These are phyloP conservation scores for Lactarius sp. DNA, from an alignment of 768 basidiomycete genomes.

Conservation along the genomic window DNA sequence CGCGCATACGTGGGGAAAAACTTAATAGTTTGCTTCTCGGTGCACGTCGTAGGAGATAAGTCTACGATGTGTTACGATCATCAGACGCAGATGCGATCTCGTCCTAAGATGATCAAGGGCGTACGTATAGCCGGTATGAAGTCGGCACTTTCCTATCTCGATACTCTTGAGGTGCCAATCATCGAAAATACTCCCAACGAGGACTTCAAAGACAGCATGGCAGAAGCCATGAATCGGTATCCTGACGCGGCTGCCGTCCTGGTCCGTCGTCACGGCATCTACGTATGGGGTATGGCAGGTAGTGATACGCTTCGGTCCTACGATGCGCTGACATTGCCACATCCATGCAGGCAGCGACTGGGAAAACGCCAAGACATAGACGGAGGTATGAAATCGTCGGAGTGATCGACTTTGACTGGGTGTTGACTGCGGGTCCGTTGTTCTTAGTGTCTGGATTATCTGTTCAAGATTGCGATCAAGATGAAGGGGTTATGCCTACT, in stretches of 20 bases:
- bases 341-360: slow-evolving; percentile 52
- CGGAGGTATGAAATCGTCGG: slow-evolving; percentile 47
- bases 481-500: slow-evolving; percentile 64
- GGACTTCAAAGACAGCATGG: slow-evolving; percentile 86
- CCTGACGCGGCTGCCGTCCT: slow-evolving; percentile 76
- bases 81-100: not conserved
- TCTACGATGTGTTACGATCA: not conserved
- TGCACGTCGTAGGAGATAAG: slow-evolving; percentile 4
- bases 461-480: slow-evolving; percentile 84
- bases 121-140: slow-evolving; percentile 75
- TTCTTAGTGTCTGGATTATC: slow-evolving; percentile 76
- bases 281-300: slow-evolving; percentile 67
- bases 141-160: slow-evolving; percentile 71
- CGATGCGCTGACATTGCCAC: slow-evolving; percentile 1
- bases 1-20: not conserved
- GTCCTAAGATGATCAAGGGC: slow-evolving; percentile 82
- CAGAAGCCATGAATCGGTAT: slow-evolving; percentile 71
- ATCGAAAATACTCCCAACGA: slow-evolving; percentile 90
- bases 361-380: slow-evolving; percentile 87
- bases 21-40: not conserved
- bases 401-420: not conserved
- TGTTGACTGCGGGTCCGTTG: not conserved
- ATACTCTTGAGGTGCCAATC: slow-evolving; percentile 81
- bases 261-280: slow-evolving; percentile 75
- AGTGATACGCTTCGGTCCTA: slow-evolving; percentile 8